phyloP scores from a whole-genome alignment of 257 asterid genomes.

The Solanum corneliomulleri region DNA sequence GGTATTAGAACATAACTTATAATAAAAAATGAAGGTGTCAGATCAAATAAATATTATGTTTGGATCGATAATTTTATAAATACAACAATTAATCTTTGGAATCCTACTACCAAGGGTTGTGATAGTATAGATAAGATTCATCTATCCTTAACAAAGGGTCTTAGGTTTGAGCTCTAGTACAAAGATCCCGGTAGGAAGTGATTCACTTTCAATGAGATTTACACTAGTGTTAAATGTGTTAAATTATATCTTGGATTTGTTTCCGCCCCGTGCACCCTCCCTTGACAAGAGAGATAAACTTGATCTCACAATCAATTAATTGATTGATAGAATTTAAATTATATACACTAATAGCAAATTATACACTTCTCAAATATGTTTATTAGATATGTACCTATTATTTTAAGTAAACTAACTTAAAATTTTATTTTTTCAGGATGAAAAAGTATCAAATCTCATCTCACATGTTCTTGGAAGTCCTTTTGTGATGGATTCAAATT shows the following conservation, averaged over 20 bases:
- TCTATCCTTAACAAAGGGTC: too few relatives aligned
- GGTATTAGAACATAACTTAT: too few relatives aligned
- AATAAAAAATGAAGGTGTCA: background rate
- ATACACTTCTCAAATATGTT: background rate
- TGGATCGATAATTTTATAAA: background rate
- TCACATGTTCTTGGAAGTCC: constrained; percentile 22
- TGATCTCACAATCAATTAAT: background rate
- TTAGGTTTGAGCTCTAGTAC: too few relatives aligned
- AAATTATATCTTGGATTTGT: background rate
- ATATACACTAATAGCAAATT: too few relatives aligned
- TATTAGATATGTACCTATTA: background rate
- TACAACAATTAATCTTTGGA: background rate
- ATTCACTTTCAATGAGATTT: too few relatives aligned
- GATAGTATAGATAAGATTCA: too few relatives aligned
- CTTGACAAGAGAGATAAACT: background rate
- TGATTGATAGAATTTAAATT: background rate
- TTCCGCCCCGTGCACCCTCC: background rate
- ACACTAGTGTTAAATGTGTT: too few relatives aligned
- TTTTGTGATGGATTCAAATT: too few relatives aligned
- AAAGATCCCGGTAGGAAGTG: too few relatives aligned
- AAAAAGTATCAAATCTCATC: constrained; percentile 10
- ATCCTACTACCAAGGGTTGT: too few relatives aligned
- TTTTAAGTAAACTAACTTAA: background rate
- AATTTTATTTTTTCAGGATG: constrained; percentile 13
- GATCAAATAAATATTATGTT: background rate